Conservation (phyloP, 129 eudicot genomes). For the Helianthus tuberosus region DNA sequence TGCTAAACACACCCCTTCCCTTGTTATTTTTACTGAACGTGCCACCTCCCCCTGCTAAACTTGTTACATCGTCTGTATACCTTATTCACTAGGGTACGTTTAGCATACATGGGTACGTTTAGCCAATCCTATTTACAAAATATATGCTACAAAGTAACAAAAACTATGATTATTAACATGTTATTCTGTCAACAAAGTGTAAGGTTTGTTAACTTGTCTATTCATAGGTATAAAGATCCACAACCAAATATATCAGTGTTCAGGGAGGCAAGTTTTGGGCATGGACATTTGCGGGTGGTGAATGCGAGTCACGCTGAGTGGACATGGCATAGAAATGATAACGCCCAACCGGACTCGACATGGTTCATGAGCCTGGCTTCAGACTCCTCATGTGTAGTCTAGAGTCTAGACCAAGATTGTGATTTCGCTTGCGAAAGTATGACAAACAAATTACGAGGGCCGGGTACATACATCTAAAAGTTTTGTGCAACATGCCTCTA, state of each 20-base stretch:
- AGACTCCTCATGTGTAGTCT: constrained; percentile 44
- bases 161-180: background rate
- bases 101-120: too few species aligned
- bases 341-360: constrained; percentile 48
- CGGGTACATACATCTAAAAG: background rate
- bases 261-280: constrained; percentile 91
- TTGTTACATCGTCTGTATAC: too few species aligned
- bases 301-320: constrained; percentile 74
- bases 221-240: constrained; percentile 55
- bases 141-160: background rate
- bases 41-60: too few species aligned
- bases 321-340: constrained; percentile 76
- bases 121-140: background rate
- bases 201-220: background rate
- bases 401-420: background rate
- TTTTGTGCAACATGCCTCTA: background rate
- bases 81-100: too few species aligned
- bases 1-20: too few species aligned
- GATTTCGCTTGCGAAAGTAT: background rate
- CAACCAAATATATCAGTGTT: constrained; percentile 58
- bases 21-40: too few species aligned
- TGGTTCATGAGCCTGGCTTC: constrained; percentile 58
- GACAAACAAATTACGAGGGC: background rate
- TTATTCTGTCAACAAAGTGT: background rate
- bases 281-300: constrained; percentile 56